Conservation (phyloP, 164 flowering plant species). For the Berberis vulgaris region DNA sequence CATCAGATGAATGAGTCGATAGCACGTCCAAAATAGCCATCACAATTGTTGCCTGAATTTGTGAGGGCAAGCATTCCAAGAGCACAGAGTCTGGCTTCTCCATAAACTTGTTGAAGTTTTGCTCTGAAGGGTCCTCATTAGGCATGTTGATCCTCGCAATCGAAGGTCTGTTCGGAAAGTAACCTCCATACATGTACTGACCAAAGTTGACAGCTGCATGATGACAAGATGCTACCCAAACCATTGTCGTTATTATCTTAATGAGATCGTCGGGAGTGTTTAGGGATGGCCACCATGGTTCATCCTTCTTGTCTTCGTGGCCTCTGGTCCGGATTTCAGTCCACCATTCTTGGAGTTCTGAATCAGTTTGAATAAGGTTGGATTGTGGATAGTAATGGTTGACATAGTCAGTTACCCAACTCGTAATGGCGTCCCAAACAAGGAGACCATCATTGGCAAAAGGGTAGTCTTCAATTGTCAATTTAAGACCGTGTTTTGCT, state of each 20-base stretch:
- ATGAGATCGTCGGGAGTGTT: constrained; percentile 39
- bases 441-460: constrained; percentile 67
- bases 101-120: constrained; percentile 14
- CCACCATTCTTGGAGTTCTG: constrained; percentile 81
- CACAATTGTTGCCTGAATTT: constrained; percentile 25
- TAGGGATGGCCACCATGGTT: constrained; percentile 69
- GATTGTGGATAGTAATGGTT: constrained; percentile 39
- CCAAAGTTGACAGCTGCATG: constrained; percentile 82
- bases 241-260: constrained; percentile 40
- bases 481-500: constrained; percentile 55
- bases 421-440: constrained; percentile 49
- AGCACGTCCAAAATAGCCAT: constrained; percentile 27
- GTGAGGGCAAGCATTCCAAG: constrained; percentile 20
- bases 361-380: constrained; percentile 27
- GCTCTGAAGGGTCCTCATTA: constrained; percentile 30
- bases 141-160: constrained; percentile 51
- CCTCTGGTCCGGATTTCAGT: constrained; percentile 52
- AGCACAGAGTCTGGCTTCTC: constrained; percentile 18
- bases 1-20: constrained; percentile 31
- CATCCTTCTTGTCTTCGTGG: constrained; percentile 66
- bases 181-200: constrained; percentile 53
- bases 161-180: constrained; percentile 68
- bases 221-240: constrained; percentile 63
- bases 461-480: constrained; percentile 63
- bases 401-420: constrained; percentile 62